Conservation (phyloP, 2,329 filamentous ascomycete species). For the Paramyrothecium sp. region DNA sequence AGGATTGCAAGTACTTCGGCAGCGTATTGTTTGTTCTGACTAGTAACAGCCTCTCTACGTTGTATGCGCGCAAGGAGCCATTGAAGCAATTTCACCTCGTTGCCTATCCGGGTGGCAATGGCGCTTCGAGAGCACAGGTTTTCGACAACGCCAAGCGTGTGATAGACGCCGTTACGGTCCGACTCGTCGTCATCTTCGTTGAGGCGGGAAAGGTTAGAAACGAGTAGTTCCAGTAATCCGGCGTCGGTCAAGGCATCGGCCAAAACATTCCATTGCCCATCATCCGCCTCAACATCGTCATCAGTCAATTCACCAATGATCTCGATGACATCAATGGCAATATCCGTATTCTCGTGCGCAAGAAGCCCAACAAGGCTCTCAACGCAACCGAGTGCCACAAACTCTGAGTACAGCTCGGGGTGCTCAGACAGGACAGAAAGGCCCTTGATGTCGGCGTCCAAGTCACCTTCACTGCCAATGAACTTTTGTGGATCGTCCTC, state of each 20-base stretch:
- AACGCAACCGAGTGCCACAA: conserved; percentile 71
- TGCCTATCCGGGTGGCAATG: conserved; percentile 70
- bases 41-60: conserved; percentile 63
- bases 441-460: conserved; percentile 84
- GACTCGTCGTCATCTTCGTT: conserved; percentile 68
- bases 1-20: conserved; percentile 90
- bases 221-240: conserved; percentile 71
- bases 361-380: conserved; percentile 76
- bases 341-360: conserved; percentile 95
- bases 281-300: conserved; percentile 81
- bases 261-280: conserved; percentile 76
- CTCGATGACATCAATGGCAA: conserved; percentile 87
- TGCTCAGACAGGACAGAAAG: conserved; percentile 87
- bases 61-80: conserved; percentile 80
- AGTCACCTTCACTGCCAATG: conserved; percentile 81
- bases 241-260: conserved; percentile 66
- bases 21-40: conserved; percentile 93
- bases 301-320: conserved; percentile 90
- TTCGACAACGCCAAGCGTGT: conserved; percentile 79
- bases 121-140: conserved; percentile 73
- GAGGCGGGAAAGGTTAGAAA: conserved; percentile 76
- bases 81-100: conserved; percentile 64
- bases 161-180: conserved; percentile 84
- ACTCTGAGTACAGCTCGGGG: conserved; percentile 76
- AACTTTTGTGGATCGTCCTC: conserved; percentile 80